Evolutionary conservation across 2,329 filamentous ascomycete species (phyloP).

Genomic region (Diplodia corticola): DNA sequence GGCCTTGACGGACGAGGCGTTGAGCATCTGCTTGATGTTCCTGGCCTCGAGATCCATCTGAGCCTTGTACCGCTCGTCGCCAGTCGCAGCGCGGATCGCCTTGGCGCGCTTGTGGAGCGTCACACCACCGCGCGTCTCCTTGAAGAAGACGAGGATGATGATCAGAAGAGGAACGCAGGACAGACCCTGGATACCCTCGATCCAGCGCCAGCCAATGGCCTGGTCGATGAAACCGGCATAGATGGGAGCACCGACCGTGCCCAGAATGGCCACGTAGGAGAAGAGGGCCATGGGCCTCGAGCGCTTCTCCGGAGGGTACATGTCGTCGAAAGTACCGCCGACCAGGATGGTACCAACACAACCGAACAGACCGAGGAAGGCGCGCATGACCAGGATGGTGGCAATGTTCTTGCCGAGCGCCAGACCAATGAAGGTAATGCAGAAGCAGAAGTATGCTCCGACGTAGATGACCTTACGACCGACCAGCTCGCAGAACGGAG

Average conservation of each 20-base stretch:
- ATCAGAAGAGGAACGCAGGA: slow-evolving; percentile 53
- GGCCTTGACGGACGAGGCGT: slow-evolving; percentile 54
- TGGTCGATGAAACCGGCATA: slow-evolving; percentile 57
- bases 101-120: slow-evolving; percentile 53
- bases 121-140: slow-evolving; percentile 51
- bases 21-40: slow-evolving; percentile 48
- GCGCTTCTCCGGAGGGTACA: slow-evolving; percentile 50
- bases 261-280: slow-evolving; percentile 53
- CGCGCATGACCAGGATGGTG: slow-evolving; percentile 50
- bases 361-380: slow-evolving; percentile 52
- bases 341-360: slow-evolving; percentile 54
- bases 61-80: slow-evolving; percentile 53
- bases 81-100: slow-evolving; percentile 48
- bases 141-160: slow-evolving; percentile 47
- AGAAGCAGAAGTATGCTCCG: slow-evolving; percentile 49
- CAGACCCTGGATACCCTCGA: slow-evolving; percentile 55
- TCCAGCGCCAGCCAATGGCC: slow-evolving; percentile 55
- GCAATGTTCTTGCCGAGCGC: slow-evolving; percentile 51
- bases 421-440: slow-evolving; percentile 51
- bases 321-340: slow-evolving; percentile 53
- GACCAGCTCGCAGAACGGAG: slow-evolving; percentile 53
- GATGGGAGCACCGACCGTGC: slow-evolving; percentile 55
- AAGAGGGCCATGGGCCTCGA: slow-evolving; percentile 52
- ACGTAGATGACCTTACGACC: slow-evolving; percentile 50
- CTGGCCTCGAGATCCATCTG: slow-evolving; percentile 55